Percentiles rank a stretch among this genome's conserved stretches.
Conservation (phyloP, 371 early-diverging fungal genomes). For the Actinomortierella ambigua region DNA sequence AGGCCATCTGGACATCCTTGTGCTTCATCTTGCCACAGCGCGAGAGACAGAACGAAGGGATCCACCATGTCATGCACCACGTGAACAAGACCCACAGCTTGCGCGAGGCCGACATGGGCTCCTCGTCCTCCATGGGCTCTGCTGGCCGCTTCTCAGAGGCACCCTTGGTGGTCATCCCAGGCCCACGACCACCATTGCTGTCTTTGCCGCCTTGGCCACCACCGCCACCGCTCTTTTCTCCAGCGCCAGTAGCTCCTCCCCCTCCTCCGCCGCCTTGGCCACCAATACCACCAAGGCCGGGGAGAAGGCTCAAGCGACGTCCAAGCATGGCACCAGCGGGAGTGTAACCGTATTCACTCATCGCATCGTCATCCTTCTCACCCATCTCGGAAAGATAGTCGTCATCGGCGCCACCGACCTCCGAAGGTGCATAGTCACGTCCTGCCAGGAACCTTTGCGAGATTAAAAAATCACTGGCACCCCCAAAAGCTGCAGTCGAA, state of each 20-base stretch:
- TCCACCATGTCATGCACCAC: constrained; percentile 76
- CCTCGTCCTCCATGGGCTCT: constrained; percentile 49
- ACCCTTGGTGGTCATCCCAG: constrained; percentile 41
- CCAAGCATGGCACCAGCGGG: neutral
- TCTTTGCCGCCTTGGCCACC: constrained; percentile 4
- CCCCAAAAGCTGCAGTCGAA: constrained; percentile 23
- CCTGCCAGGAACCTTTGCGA: no score
- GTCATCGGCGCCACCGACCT: constrained; percentile 29
- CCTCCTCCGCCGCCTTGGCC: neutral
- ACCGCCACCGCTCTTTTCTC: constrained; percentile 9
- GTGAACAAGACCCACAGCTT: constrained; percentile 75
- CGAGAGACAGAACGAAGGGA: constrained; percentile 64
- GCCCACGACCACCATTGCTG: constrained; percentile 15
- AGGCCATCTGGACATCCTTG: constrained; percentile 91
- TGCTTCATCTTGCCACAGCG: constrained; percentile 80
- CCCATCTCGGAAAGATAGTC: constrained; percentile 31
- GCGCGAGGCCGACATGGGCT: constrained; percentile 60
- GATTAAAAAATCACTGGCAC: constrained; percentile 26
- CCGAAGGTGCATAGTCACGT: constrained; percentile 18
- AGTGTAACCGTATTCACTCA: constrained; percentile 29
- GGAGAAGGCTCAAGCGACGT: neutral
- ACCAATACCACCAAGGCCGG: neutral
- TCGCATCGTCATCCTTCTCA: constrained; percentile 35
- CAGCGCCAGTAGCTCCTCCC: neutral
- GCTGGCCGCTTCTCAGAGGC: constrained; percentile 39